Conservation (phyloP, 495 filamentous ascomycete species). For the Echria macrotheca region DNA sequence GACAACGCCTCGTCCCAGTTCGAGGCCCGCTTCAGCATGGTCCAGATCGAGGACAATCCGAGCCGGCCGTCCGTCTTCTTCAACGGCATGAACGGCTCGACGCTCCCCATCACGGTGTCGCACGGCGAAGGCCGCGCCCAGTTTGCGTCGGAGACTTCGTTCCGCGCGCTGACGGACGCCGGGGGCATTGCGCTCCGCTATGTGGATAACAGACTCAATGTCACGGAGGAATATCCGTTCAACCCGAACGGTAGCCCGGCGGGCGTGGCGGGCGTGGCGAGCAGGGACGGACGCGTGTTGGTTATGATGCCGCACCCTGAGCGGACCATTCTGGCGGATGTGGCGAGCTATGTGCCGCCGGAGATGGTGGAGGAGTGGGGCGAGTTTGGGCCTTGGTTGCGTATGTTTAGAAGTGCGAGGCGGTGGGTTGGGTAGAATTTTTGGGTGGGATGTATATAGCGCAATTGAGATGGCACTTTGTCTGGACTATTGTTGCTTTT, state of each 20-base stretch:
- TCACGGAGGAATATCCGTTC: slow-evolving; percentile 78
- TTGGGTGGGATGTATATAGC: too few relatives aligned
- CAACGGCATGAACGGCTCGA: slow-evolving; percentile 80
- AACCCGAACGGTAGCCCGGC: slow-evolving; percentile 91
- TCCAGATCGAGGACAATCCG: slow-evolving; percentile 63
- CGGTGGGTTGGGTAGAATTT: slow-evolving; percentile 87
- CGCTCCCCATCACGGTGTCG: slow-evolving; percentile 80
- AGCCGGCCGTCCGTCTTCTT: slow-evolving; percentile 75
- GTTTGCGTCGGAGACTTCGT: slow-evolving; percentile 52
- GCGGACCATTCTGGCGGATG: slow-evolving; percentile 78
- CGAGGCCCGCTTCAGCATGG: slow-evolving; percentile 86
- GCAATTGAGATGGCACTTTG: too few relatives aligned
- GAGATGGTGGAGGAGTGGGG: slow-evolving; percentile 66
- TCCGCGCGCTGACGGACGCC: slow-evolving; percentile 54
- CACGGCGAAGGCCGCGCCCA: slow-evolving; percentile 88
- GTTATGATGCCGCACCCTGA: slow-evolving; percentile 98
- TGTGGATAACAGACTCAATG: slow-evolving; percentile 69
- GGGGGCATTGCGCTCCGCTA: slow-evolving; percentile 69
- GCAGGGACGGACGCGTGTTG: slow-evolving; percentile 74
- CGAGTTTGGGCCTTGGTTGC: slow-evolving; percentile 83
- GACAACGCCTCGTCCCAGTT: slow-evolving; percentile 86
- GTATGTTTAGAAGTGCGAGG: slow-evolving; percentile 73
- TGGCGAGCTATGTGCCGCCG: slow-evolving; percentile 68
- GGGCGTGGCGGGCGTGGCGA: slow-evolving; percentile 80
- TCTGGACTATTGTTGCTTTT: too few relatives aligned